Conservation (phyloP, 768 basidiomycete species). For the Trametes sanguinea region DNA sequence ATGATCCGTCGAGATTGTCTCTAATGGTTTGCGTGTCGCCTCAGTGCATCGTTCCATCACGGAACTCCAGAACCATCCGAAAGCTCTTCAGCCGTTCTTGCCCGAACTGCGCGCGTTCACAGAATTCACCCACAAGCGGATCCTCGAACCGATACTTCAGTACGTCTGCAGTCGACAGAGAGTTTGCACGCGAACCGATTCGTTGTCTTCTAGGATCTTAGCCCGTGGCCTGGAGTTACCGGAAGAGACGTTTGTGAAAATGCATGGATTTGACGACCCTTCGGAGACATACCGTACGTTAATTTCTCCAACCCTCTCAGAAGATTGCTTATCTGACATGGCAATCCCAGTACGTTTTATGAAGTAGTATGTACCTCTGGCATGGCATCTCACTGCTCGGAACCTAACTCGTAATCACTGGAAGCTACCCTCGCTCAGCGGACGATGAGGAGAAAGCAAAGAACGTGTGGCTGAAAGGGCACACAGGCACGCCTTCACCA, state of each 20-base stretch:
- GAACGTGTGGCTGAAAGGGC: slow-evolving; percentile 40
- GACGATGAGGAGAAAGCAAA: slow-evolving; percentile 35
- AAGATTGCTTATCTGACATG: too few species aligned
- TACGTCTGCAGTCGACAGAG: slow-evolving; percentile 16
- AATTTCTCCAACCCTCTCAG: too few species aligned
- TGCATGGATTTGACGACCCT: slow-evolving; percentile 39
- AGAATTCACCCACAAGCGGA: slow-evolving; percentile 49
- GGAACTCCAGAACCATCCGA: slow-evolving; percentile 49
- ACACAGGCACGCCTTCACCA: slow-evolving; percentile 30
- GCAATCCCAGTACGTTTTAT: slow-evolving; percentile 28
- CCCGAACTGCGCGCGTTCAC: slow-evolving; percentile 54
- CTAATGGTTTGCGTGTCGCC: not conserved
- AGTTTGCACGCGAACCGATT: too few species aligned
- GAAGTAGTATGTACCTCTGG: slow-evolving; percentile 22
- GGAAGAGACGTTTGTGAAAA: slow-evolving; percentile 45
- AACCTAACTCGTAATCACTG: not conserved
- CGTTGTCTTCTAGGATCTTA: slow-evolving; percentile 34
- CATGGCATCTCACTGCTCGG: too few species aligned
- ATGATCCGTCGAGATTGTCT: not conserved
- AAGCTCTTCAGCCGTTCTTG: slow-evolving; percentile 50
- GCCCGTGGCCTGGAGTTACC: slow-evolving; percentile 48
- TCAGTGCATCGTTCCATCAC: slow-evolving; percentile 53
- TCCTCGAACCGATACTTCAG: slow-evolving; percentile 51
- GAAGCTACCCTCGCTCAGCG: slow-evolving; percentile 35
- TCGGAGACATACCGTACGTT: slow-evolving; percentile 41